Evolutionary conservation across 768 basidiomycete genomes (phyloP).

Genomic region (Coprinellus micaceus): DNA sequence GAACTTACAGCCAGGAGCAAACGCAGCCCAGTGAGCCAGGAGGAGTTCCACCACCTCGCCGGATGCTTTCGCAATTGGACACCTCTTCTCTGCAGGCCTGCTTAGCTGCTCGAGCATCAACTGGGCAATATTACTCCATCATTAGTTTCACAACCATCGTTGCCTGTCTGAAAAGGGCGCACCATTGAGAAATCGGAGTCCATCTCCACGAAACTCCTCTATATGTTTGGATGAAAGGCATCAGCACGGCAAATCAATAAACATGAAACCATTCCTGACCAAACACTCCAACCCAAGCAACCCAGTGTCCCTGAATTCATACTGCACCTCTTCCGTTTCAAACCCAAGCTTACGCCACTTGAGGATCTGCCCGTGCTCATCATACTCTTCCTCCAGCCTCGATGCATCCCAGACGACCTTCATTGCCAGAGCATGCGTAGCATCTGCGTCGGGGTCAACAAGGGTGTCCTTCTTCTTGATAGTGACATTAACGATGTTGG

Average conservation of each 20-base stretch:
- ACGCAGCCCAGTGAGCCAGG: constrained; percentile 82
- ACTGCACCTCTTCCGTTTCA: constrained; percentile 64
- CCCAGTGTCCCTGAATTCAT: constrained; percentile 77
- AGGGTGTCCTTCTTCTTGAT: constrained; percentile 78
- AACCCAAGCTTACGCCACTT: constrained; percentile 84
- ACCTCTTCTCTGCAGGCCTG: constrained; percentile 67
- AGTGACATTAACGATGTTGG: constrained; percentile 74
- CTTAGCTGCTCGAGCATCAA: constrained; percentile 78
- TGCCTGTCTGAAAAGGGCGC: constrained; percentile 2
- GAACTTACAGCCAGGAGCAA: constrained; percentile 76
- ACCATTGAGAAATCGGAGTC: constrained; percentile 81
- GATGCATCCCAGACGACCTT: constrained; percentile 67
- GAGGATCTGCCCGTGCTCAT: constrained; percentile 43
- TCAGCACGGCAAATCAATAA: not conserved
- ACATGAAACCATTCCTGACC: no score
- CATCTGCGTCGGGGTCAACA: constrained; percentile 66
- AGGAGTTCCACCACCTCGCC: constrained; percentile 83
- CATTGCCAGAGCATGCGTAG: constrained; percentile 52
- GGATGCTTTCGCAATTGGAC: constrained; percentile 80
- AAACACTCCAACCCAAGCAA: constrained; percentile 80
- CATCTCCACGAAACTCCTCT: constrained; percentile 66
- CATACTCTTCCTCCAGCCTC: constrained; percentile 50
- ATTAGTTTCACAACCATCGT: constrained; percentile 8
- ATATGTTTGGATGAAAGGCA: not conserved
- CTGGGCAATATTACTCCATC: constrained; percentile 32